Base-by-base conservation (phyloP, 768 basidiomycete species). In the Boletus rubroflammeus region DNA sequence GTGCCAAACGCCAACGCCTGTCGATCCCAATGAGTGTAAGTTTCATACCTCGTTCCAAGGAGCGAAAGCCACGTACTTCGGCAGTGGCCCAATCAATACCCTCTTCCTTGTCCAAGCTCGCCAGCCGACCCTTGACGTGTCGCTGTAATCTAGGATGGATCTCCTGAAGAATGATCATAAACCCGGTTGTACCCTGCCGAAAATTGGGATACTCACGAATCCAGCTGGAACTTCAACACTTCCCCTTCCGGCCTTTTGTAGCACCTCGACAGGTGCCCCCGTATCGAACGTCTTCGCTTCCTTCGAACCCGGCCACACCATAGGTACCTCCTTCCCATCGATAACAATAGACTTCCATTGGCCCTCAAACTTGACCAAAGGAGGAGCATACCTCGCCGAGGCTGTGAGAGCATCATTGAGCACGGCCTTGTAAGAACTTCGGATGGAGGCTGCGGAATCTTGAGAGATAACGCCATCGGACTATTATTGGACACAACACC, bases 81-180 rank as follows among this genome's bases (percentile, higher is more conserved):
- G 91, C 93, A 40, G 90, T 91, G 0, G 90, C 90, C 80, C 90
- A 96, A 67, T 95, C 93, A 31, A 97, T 70, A 1, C 87, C 88
- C n/a, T 75, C 75, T 2, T 83, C 88, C 32, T 73, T 75, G 47
- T 88, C 82, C 19, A 94, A 69, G 43, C 82, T 83, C 59, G 81
- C 77, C n/a, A 93, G 60, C 5, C 93, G 78, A 62, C 80, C 80
- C 75, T 88, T 90, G 40, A 92, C 82, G 61, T 94, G 93, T 7
- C 93, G 72, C 51, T 85, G 82, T 44, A 94, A 68, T 49, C 93
- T 84, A 7, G 86, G 72, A 63, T 95, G 93, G 31, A 93, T 81
- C 60, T 87, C 85, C 90, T 92, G 61, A 29, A 53, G 14, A 51
- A 57, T 40, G 31, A 6, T 3, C 23, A 15, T n/a, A 13, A 46